Percentiles rank a stretch among this genome's conserved stretches.
phyloP scores from a whole-genome alignment of 345 rosid genomes.

The Citrus trifoliata region DNA sequence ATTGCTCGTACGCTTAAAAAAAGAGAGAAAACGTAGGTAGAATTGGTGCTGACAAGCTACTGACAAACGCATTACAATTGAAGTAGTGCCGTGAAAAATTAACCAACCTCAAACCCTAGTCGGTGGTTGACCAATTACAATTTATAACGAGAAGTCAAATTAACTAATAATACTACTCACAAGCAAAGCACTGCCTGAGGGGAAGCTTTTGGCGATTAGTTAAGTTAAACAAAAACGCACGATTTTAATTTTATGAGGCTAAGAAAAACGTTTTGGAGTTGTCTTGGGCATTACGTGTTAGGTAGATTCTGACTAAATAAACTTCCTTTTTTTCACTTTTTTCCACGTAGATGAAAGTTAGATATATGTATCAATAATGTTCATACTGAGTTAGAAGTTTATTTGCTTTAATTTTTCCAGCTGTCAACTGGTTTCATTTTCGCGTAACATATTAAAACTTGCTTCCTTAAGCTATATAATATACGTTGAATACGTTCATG shows the following conservation, averaged over 20 bases:
- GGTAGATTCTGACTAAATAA: constrained; percentile 19
- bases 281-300: constrained; percentile 15
- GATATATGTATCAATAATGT: background rate
- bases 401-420: background rate
- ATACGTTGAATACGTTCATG: background rate
- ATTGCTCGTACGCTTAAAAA: background rate
- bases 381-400: background rate
- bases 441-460: background rate
- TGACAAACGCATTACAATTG: background rate
- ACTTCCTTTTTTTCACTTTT: background rate
- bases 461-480: background rate
- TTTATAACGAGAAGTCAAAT: too few species aligned
- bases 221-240: background rate
- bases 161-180: too few species aligned
- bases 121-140: background rate
- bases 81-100: background rate
- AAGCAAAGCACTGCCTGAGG: background rate
- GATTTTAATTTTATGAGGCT: too few species aligned
- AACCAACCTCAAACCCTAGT: background rate
- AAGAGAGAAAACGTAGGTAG: background rate
- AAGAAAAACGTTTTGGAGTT: constrained; percentile 14
- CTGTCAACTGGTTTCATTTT: background rate
- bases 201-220: background rate
- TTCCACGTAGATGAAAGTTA: constrained; percentile 8
- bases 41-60: background rate